Conservation (phyloP, 1,284 basidiomycete genomes). For the Phaffia rhodozyma region DNA sequence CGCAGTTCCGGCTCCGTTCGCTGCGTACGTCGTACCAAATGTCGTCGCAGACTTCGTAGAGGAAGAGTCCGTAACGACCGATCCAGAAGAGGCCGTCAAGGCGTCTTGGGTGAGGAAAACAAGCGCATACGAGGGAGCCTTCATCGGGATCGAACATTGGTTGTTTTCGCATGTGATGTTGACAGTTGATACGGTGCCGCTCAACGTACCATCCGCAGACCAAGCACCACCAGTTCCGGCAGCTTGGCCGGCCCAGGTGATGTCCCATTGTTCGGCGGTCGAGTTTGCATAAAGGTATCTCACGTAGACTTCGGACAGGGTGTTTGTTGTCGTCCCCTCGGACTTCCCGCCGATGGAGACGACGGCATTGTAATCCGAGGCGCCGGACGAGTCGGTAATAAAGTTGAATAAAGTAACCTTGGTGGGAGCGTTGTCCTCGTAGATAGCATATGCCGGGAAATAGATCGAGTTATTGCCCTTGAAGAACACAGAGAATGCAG, state of each 20-base stretch:
- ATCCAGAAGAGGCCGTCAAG: slow-evolving; percentile 1
- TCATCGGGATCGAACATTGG: slow-evolving; percentile 8
- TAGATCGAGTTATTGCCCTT: slow-evolving; percentile 27
- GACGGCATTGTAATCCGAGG: slow-evolving; percentile 42
- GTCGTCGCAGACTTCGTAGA: slow-evolving; percentile 37
- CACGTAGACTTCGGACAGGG: slow-evolving; percentile 6
- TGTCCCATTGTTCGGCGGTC: slow-evolving; percentile 10
- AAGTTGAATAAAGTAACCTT: slow-evolving; percentile 34
- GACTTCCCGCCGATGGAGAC: slow-evolving; percentile 34
- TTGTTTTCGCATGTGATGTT: slow-evolving; percentile 4
- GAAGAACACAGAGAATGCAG: not conserved
- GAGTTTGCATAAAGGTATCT: slow-evolving; percentile 13
- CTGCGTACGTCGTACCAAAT: slow-evolving; percentile 41
- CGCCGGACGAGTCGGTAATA: slow-evolving; percentile 44
- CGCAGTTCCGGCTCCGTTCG: slow-evolving; percentile 26
- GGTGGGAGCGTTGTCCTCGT: slow-evolving; percentile 36
- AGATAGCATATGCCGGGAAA: slow-evolving; percentile 33
- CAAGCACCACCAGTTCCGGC: not conserved
- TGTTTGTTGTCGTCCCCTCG: not conserved
- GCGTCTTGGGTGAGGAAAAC: slow-evolving; percentile 17
- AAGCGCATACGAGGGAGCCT: slow-evolving; percentile 15
- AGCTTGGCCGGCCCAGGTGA: slow-evolving; percentile 18
- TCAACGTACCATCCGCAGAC: slow-evolving; percentile 14
- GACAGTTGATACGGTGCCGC: not conserved
- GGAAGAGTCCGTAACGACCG: slow-evolving; percentile 22